Evolutionary conservation across 1,284 basidiomycete genomes (phyloP), one percentile per base, ranked within the genome.

Genomic region (Marasmius tenuissimus): DNA sequence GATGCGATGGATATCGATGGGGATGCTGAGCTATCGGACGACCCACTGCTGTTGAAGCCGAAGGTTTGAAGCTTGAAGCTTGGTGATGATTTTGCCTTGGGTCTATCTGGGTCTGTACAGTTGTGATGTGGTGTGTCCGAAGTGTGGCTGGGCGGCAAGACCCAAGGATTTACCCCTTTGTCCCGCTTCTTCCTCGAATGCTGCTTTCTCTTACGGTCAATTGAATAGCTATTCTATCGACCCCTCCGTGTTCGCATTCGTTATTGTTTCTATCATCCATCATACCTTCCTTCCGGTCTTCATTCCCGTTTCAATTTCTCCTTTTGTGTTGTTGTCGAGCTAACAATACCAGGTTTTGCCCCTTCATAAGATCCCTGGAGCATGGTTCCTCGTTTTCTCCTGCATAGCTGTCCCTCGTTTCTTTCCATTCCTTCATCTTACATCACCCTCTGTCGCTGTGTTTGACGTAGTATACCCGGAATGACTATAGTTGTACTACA

Each of bases 21-120:
- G 34, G 62, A 58, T 18, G 27, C 27, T 27, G 55, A 63, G 4
- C 48, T 40, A 42, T 57, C 59, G 48, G 62, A 63, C 47, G 62
- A 63, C 47, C 59, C 60, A 49, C 48, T 63, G 40, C 47, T 63
- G 40, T 50, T 63, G 50, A 63, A 63, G 51, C 49, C 58, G 27
- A 27, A 27, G 27, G 27, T 4, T 27, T 27, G 27, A 27, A 27
- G 27, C 27, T 27, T 27, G 27, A 27, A 27, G 27, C 27, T 27
- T 16, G 58, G 49, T 22, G 51, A 55, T 47, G 11, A 5, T 7
- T 47, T n/a, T 47, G 45, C 16, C 20, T 47, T 8, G 20, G 16
- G 45, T n/a, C 45, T n/a, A n/a, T 18, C 42, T 45, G 4, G 45
- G 11, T 47, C 16, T 20, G 40, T n/a, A 27, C 27, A 27, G 4